Base-by-base conservation (phyloP, 73 alveolate genomes). In the Tetrahymena borealis region DNA sequence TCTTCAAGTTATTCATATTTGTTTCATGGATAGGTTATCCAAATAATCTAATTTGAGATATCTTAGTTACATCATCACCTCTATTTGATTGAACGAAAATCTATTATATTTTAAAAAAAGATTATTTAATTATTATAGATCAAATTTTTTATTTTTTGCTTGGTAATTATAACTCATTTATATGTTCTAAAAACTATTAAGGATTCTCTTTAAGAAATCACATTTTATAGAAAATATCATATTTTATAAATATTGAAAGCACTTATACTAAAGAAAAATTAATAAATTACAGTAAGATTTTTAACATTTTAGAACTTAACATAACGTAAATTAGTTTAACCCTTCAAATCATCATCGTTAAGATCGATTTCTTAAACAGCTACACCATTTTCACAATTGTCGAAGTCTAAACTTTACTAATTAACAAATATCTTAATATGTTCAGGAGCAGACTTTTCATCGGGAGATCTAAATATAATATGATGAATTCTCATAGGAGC, bases 11-110 rank as follows among this genome's bases (percentile, higher is more conserved):
- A 35, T 60, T 60, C 85, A 60, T 60, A 60, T 60, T 60, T 60
- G 85, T 60, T 60, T 60, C 85, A 60, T 60, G 85, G 85, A 60
- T 60, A 24, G 85, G n/a, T 60, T 60, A 60, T 60, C 85, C 85
- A n/a, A 60, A 60, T 60, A 60, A 60, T 60, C 85, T 60, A 60
- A 60, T 60, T n/a, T 60, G 85, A n/a, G 85, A 60, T 60, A 60
- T 20, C 10, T 60, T 60, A 60, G 85, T 60, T 18, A 60, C 6
- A 2, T 60, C 85, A 60, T 32, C 20, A 60, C 85, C 85, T 20
- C 31, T 60, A 16, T 60, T 60, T 3, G 85, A 60, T 18, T 60
- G 35, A 60, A 60, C 85, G 35, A 5, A 60, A 60, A 60, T 60
- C 85, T 60, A 60, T 41, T 4, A 41, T 60, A 24, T 60, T 2